Percentiles rank a stretch among this genome's conserved stretches.
phyloP scores from a whole-genome alignment of 805 yeast species.

The Monosporozyma servazzii region DNA sequence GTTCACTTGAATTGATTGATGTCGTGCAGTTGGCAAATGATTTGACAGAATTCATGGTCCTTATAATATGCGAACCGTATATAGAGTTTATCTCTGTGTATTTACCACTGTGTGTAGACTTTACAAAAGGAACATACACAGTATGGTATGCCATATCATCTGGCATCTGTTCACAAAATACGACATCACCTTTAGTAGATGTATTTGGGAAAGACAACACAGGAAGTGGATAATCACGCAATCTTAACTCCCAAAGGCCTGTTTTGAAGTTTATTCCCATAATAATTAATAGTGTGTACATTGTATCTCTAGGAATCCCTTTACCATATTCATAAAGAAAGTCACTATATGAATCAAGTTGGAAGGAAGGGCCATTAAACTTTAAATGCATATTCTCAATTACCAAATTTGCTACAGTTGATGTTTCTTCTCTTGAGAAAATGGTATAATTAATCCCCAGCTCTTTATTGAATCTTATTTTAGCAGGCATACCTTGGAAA shows the following conservation, averaged over 20 bases:
- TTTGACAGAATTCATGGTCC: conserved; percentile 59
- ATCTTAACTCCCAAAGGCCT: conserved; percentile 34
- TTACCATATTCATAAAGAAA: conserved; percentile 36
- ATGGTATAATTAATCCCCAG: conserved; percentile 14
- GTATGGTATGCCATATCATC: conserved; percentile 37
- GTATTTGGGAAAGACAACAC: conserved; percentile 39
- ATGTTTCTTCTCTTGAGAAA: conserved; percentile 18
- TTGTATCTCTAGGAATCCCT: conserved; percentile 43
- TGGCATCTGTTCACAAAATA: conserved; percentile 48
- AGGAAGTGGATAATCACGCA: conserved; percentile 53
- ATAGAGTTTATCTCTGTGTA: conserved; percentile 36
- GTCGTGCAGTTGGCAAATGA: conserved; percentile 42
- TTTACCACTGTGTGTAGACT: conserved; percentile 32
- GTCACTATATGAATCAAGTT: conserved; percentile 20
- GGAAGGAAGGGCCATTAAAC: conserved; percentile 28
- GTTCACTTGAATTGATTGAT: conserved; percentile 35
- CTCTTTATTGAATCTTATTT: conserved; percentile 11
- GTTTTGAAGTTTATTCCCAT: conserved; percentile 38
- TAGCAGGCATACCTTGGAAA: conserved; percentile 25
- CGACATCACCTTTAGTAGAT: conserved; percentile 39
- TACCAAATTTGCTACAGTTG: conserved; percentile 22
- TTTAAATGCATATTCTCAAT: conserved; percentile 18
- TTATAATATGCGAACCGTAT: conserved; percentile 47
- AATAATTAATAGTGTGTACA: conserved; percentile 49
- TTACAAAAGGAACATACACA: conserved; percentile 51